Conservation (phyloP, 352 stramenopile species). For the Phytophthora chlamydospora region DNA sequence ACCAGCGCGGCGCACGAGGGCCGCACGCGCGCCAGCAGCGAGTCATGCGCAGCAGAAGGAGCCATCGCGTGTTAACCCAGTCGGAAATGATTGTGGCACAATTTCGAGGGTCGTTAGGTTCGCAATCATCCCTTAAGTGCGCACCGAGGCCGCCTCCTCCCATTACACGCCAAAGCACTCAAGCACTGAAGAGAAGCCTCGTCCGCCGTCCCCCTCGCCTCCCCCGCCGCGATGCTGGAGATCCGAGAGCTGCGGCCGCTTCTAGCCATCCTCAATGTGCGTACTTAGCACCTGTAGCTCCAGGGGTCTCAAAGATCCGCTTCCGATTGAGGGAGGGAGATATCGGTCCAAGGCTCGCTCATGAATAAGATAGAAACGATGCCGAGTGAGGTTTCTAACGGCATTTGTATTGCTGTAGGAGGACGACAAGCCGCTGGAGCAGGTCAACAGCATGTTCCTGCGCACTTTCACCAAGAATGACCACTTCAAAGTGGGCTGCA, state of each 20-base stretch:
- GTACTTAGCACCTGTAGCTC: constrained; percentile 14
- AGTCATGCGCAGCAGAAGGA: constrained; percentile 23
- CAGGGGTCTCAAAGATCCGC: neutral
- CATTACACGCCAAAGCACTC: constrained; percentile 13
- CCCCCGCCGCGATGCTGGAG: constrained; percentile 64
- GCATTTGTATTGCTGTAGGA: constrained; percentile 47
- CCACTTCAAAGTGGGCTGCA: constrained; percentile 92
- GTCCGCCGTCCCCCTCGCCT: constrained; percentile 6
- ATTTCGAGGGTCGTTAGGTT: constrained; percentile 8
- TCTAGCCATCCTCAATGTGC: constrained; percentile 84
- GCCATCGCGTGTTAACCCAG: constrained; percentile 32
- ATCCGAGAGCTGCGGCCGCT: constrained; percentile 82
- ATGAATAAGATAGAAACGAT: constrained; percentile 26
- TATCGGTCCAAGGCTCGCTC: neutral
- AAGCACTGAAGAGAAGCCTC: constrained; percentile 17
- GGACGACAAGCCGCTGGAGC: constrained; percentile 84
- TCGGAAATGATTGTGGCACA: constrained; percentile 14
- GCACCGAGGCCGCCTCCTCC: constrained; percentile 17
- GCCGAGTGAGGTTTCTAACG: constrained; percentile 14
- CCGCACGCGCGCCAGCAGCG: constrained; percentile 57
- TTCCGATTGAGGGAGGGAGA: neutral
- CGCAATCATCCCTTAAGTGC: constrained; percentile 10
- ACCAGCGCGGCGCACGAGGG: constrained; percentile 59
- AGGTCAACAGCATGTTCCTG: constrained; percentile 70
- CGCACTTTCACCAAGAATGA: constrained; percentile 89